phyloP scores from a whole-genome alignment of 805 yeast species.

The Ogataea pini region DNA sequence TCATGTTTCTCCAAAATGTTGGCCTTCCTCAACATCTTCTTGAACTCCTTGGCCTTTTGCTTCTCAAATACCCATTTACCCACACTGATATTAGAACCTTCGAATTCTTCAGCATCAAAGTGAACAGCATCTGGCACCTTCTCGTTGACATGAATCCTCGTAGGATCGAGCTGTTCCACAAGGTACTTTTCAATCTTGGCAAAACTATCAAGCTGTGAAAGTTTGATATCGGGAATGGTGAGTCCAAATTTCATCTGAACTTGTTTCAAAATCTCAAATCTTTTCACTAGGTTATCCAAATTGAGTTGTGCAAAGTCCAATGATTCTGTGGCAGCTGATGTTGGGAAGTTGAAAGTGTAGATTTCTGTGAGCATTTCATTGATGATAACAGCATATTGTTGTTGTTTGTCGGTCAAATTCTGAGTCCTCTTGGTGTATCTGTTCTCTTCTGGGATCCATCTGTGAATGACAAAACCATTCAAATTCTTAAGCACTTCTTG shows the following conservation, averaged over 20 bases:
- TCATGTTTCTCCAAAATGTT: conserved; percentile 27
- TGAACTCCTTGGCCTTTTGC: conserved; percentile 46
- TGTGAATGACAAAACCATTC: conserved; percentile 32
- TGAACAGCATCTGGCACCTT: conserved; percentile 72
- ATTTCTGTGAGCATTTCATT: conserved; percentile 19
- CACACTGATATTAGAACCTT: conserved; percentile 57
- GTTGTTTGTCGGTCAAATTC: neutral
- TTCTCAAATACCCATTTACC: conserved; percentile 50
- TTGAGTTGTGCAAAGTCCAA: conserved; percentile 3
- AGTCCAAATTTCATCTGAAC: conserved; percentile 52
- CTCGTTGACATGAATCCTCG: conserved; percentile 50
- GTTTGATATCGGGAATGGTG: conserved; percentile 51
- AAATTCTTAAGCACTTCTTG: conserved; percentile 24
- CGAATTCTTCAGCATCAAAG: conserved; percentile 54
- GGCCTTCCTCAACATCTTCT: conserved; percentile 44
- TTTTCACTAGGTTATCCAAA: conserved; percentile 44
- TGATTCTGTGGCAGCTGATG: neutral
- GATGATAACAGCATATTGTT: conserved; percentile 18
- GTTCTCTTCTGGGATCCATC: conserved; percentile 35
- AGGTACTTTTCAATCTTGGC: conserved; percentile 42
- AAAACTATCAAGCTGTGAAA: conserved; percentile 44
- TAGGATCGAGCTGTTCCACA: conserved; percentile 37
- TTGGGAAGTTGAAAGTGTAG: conserved; percentile 14
- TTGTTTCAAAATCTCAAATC: conserved; percentile 51
- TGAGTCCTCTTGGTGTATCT: conserved; percentile 16